Percentiles rank a stretch among this genome's conserved stretches.
Evolutionary conservation across 306 rosid species (phyloP).

Genomic region (Echinosophora koreensis): DNA sequence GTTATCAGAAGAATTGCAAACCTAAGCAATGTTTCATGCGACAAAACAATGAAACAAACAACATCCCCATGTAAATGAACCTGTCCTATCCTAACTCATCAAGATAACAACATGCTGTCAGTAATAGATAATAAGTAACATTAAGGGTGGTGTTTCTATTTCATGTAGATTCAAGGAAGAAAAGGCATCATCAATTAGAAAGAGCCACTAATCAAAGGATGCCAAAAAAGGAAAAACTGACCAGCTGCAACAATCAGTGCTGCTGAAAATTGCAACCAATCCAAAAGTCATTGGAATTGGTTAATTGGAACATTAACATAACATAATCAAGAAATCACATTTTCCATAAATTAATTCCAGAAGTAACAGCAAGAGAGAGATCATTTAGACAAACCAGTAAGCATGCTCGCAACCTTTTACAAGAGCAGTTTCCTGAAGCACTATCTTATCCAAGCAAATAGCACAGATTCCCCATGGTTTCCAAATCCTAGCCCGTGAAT

Average conservation of each 20-base stretch:
- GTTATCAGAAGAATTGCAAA: neutral
- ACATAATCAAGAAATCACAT: slow-evolving; percentile 22
- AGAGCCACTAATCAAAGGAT: neutral
- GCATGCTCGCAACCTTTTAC: slow-evolving; percentile 97
- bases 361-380: slow-evolving; percentile 39
- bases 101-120: neutral
- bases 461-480: slow-evolving; percentile 77
- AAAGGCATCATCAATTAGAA: neutral
- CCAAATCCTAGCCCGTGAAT: slow-evolving; percentile 53
- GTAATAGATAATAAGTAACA: neutral
- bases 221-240: neutral
- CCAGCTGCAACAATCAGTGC: neutral
- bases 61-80: neutral
- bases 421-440: slow-evolving; percentile 82
- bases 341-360: slow-evolving; percentile 17
- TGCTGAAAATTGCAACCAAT: slow-evolving; percentile 30
- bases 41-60: neutral
- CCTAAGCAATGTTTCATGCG: neutral
- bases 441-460: slow-evolving; percentile 75
- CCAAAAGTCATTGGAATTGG: slow-evolving; percentile 19
- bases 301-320: neutral
- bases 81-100: neutral
- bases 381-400: slow-evolving; percentile 78
- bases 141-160: neutral
- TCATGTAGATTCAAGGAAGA: neutral